Percentiles rank a stretch among this genome's conserved stretches.
phyloP scores from a whole-genome alignment of 192 early-diverging fungal genomes.

The Backusella tuberculispora region DNA sequence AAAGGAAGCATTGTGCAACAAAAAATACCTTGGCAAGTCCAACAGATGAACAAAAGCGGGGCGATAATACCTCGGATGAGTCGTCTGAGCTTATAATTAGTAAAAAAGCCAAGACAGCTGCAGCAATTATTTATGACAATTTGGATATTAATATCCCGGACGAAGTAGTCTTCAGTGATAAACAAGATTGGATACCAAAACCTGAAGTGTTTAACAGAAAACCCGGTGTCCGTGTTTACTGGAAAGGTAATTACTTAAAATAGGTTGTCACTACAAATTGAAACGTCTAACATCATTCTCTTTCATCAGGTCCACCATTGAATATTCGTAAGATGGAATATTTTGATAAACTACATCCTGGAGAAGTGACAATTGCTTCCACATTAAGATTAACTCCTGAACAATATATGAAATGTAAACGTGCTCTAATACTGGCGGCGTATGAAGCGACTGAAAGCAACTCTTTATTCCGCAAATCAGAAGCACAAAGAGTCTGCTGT shows the following conservation, averaged over 20 bases:
- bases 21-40: neutral
- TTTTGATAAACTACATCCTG: slow-evolving; percentile 35
- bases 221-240: slow-evolving; percentile 31
- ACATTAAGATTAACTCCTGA: slow-evolving; percentile 74
- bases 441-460: slow-evolving; percentile 28
- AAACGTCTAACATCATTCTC: slow-evolving; percentile 1
- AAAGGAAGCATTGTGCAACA: slow-evolving; percentile 16
- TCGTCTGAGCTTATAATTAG: slow-evolving; percentile 1
- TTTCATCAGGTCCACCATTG: slow-evolving; percentile 35
- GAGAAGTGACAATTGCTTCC: slow-evolving; percentile 43
- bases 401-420: slow-evolving; percentile 78
- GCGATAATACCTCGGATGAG: slow-evolving; percentile 2
- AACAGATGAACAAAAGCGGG: slow-evolving; percentile 1
- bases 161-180: slow-evolving; percentile 10
- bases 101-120: slow-evolving; percentile 37
- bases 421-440: slow-evolving; percentile 62
- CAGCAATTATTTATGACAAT: slow-evolving; percentile 34
- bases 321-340: slow-evolving; percentile 33
- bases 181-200: slow-evolving; percentile 34
- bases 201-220: slow-evolving; percentile 34
- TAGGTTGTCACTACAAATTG: neutral
- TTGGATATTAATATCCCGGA: slow-evolving; percentile 18
- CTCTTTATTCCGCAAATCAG: slow-evolving; percentile 72
- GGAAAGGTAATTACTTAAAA: slow-evolving; percentile 40
- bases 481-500: slow-evolving; percentile 79